phyloP scores from a whole-genome alignment of 208 protist species.

The Eutreptiella sp. region DNA sequence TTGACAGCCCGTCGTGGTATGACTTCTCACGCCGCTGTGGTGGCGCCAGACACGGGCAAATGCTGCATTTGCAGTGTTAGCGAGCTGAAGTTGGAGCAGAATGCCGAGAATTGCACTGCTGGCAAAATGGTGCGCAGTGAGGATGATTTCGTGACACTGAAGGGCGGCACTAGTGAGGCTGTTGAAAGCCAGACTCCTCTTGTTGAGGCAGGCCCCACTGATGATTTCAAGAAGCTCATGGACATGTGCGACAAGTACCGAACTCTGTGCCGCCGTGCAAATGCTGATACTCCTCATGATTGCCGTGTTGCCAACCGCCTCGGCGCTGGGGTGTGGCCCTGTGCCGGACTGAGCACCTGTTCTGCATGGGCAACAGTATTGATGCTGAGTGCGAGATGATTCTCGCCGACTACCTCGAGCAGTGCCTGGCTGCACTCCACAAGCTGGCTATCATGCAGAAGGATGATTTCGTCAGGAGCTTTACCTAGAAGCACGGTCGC shows the following conservation, averaged over 20 bases:
- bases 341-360: conserved; percentile 92
- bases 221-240: conserved; percentile 68
- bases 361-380: conserved; percentile 77
- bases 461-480: conserved; percentile 78
- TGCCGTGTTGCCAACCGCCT: conserved; percentile 59
- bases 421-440: conserved; percentile 59
- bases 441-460: conserved; percentile 79
- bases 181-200: conserved; percentile 64
- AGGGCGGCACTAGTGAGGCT: conserved; percentile 76
- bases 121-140: conserved; percentile 52
- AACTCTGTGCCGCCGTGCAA: conserved; percentile 71
- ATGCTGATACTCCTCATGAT: conserved; percentile 78
- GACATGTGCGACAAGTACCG: conserved; percentile 62
- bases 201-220: conserved; percentile 49
- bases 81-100: conserved; percentile 57
- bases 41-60: conserved; percentile 89
- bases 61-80: conserved; percentile 77
- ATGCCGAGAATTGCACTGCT: conserved; percentile 54
- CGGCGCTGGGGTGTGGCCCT: conserved; percentile 86
- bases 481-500: conserved; percentile 71
- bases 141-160: conserved; percentile 79
- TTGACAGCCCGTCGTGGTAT: conserved; percentile 84
- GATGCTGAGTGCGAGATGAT: conserved; percentile 84
- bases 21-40: conserved; percentile 90
- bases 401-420: conserved; percentile 60